phyloP scores from a whole-genome alignment of 176 grass and related monocot genomes.

The Bonia amplexicaulis region DNA sequence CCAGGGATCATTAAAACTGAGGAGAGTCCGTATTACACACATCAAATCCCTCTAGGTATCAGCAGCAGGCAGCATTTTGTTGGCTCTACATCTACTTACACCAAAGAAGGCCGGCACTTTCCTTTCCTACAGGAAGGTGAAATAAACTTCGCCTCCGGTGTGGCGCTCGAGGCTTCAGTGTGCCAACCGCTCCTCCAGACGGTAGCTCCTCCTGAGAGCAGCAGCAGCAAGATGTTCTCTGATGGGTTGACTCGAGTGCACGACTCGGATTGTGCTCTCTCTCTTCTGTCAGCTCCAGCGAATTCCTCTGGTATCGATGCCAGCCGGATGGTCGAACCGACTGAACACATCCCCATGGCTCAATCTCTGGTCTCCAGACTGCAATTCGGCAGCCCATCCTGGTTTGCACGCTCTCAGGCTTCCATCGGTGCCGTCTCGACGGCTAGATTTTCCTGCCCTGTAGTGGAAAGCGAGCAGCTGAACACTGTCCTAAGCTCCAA shows the following conservation, averaged over 20 bases:
- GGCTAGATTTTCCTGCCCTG: slow-evolving; percentile 37
- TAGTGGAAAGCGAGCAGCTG: slow-evolving; percentile 23
- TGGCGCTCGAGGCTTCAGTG: slow-evolving; percentile 23
- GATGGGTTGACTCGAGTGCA: slow-evolving; percentile 39
- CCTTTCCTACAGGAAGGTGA: slow-evolving; percentile 61
- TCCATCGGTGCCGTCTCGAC: slow-evolving; percentile 1
- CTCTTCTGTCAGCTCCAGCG: slow-evolving; percentile 81
- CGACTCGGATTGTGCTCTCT: slow-evolving; percentile 82
- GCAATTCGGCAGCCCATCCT: slow-evolving; percentile 43
- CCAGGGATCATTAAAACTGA: slow-evolving; percentile 42
- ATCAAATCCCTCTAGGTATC: slow-evolving; percentile 26
- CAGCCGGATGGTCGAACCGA: slow-evolving; percentile 33
- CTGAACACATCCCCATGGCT: slow-evolving; percentile 47
- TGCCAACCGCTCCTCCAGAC: slow-evolving; percentile 47
- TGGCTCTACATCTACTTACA: slow-evolving; percentile 25
- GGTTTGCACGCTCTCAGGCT: slow-evolving; percentile 25
- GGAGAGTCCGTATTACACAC: slow-evolving; percentile 35
- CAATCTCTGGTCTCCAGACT: slow-evolving; percentile 45
- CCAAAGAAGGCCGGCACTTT: slow-evolving; percentile 49
- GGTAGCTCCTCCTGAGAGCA: slow-evolving; percentile 23
- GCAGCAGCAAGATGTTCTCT: slow-evolving; percentile 47
- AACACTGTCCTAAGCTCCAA: slow-evolving; percentile 31
- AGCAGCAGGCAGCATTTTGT: slow-evolving; percentile 38
- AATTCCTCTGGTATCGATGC: slow-evolving; percentile 47
- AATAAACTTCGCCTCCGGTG: slow-evolving; percentile 30